Conservation (phyloP, 192 early-diverging fungal species). For the Coemansia sp. region DNA sequence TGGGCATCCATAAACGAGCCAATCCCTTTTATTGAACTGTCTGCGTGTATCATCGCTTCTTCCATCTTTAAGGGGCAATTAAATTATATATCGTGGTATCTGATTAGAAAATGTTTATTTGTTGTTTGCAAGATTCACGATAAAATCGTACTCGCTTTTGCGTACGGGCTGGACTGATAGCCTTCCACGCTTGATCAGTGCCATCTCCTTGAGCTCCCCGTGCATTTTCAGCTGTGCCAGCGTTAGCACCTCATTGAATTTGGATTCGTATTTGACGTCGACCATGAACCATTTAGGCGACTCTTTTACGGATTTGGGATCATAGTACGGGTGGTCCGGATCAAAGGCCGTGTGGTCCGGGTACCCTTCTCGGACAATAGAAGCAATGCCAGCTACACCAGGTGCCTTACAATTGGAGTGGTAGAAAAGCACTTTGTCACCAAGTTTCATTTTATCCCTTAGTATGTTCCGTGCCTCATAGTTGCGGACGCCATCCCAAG, state of each 20-base stretch:
- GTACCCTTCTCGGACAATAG: constrained; percentile 65
- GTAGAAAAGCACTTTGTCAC: constrained; percentile 76
- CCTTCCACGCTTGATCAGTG: constrained; percentile 66
- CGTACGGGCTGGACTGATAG: constrained; percentile 78
- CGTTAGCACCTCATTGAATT: constrained; percentile 61
- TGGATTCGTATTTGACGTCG: constrained; percentile 75
- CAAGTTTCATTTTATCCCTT: constrained; percentile 72
- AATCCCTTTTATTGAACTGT: neutral
- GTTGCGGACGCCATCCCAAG: constrained; percentile 84
- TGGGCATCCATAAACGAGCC: neutral
- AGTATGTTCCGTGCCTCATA: constrained; percentile 82
- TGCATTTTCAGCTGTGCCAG: constrained; percentile 68
- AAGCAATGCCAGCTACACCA: constrained; percentile 73
- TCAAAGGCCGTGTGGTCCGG: constrained; percentile 81
- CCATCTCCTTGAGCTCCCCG: constrained; percentile 62
- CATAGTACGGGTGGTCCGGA: constrained; percentile 71
- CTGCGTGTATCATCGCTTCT: too few species aligned
- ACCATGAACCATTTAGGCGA: constrained; percentile 84
- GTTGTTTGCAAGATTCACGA: constrained; percentile 39
- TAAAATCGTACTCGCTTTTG: constrained; percentile 64
- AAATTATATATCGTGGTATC: neutral
- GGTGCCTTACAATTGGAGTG: constrained; percentile 84
- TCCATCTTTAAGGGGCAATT: too few species aligned
- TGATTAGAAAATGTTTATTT: neutral
- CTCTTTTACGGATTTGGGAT: constrained; percentile 65